Base-by-base conservation (phyloP, 495 filamentous ascomycete genomes). In the Hypoxylon trugodes region DNA sequence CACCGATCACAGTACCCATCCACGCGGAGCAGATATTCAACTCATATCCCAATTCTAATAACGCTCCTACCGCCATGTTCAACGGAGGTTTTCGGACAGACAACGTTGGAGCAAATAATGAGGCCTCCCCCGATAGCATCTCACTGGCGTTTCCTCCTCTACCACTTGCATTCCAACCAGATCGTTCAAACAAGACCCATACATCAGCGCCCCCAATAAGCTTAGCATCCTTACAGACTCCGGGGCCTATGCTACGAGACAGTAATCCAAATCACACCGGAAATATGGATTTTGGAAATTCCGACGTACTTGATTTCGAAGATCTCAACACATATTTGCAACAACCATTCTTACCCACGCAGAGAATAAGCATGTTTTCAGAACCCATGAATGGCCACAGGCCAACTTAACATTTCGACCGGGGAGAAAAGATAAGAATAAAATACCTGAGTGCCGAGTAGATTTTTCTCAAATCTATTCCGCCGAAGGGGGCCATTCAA, bases 121-220 rank as follows among this genome's bases (percentile, higher is more conserved):
- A 36, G 10, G 63, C 69, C 18, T 52, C 62, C 10, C 61, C 55
- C 10, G 45, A 51, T n/a, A 57, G 67, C 21, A 68, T 76, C 37
- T 70, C 72, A 13, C 49, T 77, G 3, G 75, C 75, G 0, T 77
- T 73, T 30, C 75, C 73, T 40, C 75, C 75, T 6, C 66, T 77
- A 2, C 75, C 75, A 2, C 59, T 67, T 4, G 61, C 72, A 0
- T 73, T 77, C 36, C 72, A 76, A 52, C 73, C 62, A 7, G 59
- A 66, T 7, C 75, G 35, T 22, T 41, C 16, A 16, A 53, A 61
- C 67, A 22, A 71, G 71, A 60, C 76, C 74, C 37, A 77, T 69
- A 72, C 76, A 65, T n/a, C 75, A 63, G 68, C 77, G n/a, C 50
- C 45, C 2, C 57, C 58, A 16, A 58, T 50, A 22, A 24, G 25